Evolutionary conservation across 2,329 filamentous ascomycete genomes (phyloP), one percentile per base, ranked within the genome.

Genomic region (Calonectria hawksworthii): DNA sequence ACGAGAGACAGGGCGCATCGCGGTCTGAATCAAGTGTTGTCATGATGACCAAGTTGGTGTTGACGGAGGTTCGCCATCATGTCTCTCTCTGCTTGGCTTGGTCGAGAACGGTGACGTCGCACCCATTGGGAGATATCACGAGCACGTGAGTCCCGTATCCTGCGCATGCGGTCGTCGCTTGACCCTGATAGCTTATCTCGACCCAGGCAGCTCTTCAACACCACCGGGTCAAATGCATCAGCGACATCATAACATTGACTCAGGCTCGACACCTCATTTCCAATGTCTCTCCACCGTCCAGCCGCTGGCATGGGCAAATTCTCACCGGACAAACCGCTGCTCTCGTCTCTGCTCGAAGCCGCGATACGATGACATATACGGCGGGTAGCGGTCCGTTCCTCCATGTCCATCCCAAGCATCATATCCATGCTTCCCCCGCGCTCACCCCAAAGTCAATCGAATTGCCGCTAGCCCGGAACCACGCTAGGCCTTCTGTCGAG

Each of bases 341-440:
- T 21, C 36, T 36, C 21, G 11, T n/a, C 30, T 13, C 38, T 16
- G n/a, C 36, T 26, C 56, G 30, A 41, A 18, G n/a, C 56, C 56
- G 56, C 56, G 34, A 41, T 63, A 28, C 56, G 56, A 41, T 14
- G 23, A 28, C 14, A 38, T 41, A n/a, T n/a, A 69, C 47, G 50
- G 71, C 71, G 71, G 70, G 70, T 73, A 64, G 70, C 70, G 70
- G 52, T 68, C 70, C 70, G 64, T 73, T 68, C 28, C 30, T 54
- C 38, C 21, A 32, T 47, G 41, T 50, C 30, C 51, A 26, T 68
- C 38, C 50, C 36, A 41, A 54, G 44, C 51, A 61, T 56, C 61
- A 18, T 54, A 63, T 63, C 56, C 56, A 59, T 59, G 26, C 18
- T 34, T 28, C 30, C 26, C 67, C 38, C 38, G 36, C 50, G 50